Percentiles rank a stretch among this genome's conserved stretches.
These are phyloP conservation scores for Ascoidea rubescens DNA, from an alignment of 805 yeast species.

Conservation along the genomic window DNA sequence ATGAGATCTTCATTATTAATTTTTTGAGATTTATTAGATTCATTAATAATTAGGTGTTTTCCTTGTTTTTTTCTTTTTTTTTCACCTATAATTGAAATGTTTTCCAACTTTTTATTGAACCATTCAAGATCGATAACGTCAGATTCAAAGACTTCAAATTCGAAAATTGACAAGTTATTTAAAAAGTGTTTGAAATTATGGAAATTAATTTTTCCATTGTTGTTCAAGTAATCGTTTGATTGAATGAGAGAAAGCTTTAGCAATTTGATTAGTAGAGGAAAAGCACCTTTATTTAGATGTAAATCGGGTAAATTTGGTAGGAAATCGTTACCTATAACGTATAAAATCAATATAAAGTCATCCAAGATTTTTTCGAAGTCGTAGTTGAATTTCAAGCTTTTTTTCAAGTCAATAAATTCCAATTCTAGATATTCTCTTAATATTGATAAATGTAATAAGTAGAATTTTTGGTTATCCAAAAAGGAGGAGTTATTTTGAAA, in stretches of 20 bases:
- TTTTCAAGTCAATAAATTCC: slow-evolving; percentile 65
- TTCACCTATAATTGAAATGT: slow-evolving; percentile 61
- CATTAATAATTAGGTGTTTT: slow-evolving; percentile 35
- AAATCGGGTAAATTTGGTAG: slow-evolving; percentile 92
- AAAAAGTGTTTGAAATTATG: slow-evolving; percentile 64
- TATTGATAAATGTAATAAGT: slow-evolving; percentile 68
- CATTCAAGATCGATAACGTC: slow-evolving; percentile 77
- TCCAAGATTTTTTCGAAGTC: slow-evolving; percentile 83
- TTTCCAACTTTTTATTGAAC: slow-evolving; percentile 78
- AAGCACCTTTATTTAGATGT: slow-evolving; percentile 89
- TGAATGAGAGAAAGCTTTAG: slow-evolving; percentile 68
- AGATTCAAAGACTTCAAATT: slow-evolving; percentile 73
- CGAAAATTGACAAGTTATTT: slow-evolving; percentile 62
- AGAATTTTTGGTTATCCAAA: slow-evolving; percentile 70
- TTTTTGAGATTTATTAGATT: slow-evolving; percentile 47
- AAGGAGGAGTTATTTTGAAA: slow-evolving; percentile 17
- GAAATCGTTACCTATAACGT: slow-evolving; percentile 96
- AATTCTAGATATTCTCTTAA: slow-evolving; percentile 83
- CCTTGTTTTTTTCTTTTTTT: slow-evolving; percentile 53
- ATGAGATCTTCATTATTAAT: slow-evolving; percentile 20
- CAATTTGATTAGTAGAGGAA: slow-evolving; percentile 80
- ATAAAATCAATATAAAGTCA: slow-evolving; percentile 84
- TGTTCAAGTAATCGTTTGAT: slow-evolving; percentile 75
- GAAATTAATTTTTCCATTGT: slow-evolving; percentile 70
- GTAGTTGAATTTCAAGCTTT: slow-evolving; percentile 47